These are phyloP conservation scores for Leccinum truebloodii DNA, from an alignment of 768 basidiomycete species.

Conservation along the genomic window DNA sequence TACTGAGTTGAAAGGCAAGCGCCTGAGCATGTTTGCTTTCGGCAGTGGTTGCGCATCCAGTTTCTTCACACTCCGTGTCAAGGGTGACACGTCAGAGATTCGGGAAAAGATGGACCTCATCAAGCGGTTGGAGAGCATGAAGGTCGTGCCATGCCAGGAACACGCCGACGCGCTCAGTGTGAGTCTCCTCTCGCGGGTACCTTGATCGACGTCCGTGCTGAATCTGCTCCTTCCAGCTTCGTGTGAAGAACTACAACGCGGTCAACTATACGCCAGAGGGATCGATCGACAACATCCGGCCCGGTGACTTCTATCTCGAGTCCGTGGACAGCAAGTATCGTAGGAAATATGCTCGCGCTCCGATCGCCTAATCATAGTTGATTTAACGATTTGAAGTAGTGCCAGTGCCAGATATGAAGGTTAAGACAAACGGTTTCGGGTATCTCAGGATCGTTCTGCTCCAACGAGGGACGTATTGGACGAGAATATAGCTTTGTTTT, in stretches of 20 bases:
- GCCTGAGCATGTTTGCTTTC: slow-evolving; percentile 94
- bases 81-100: slow-evolving; percentile 86
- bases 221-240: slow-evolving; percentile 57
- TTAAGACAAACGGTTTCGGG: too few species aligned
- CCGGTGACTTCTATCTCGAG: slow-evolving; percentile 90
- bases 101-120: slow-evolving; percentile 79
- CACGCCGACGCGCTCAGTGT: slow-evolving; percentile 84
- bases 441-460: too few species aligned
- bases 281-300: slow-evolving; percentile 89
- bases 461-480: too few species aligned
- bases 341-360: slow-evolving; percentile 72
- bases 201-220: neutral
- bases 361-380: slow-evolving; percentile 24
- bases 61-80: slow-evolving; percentile 87
- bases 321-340: slow-evolving; percentile 89
- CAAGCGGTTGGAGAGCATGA: slow-evolving; percentile 77
- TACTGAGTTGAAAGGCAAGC: slow-evolving; percentile 72
- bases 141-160: slow-evolving; percentile 88
- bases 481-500: too few species aligned
- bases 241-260: slow-evolving; percentile 96
- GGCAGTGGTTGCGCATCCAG: slow-evolving; percentile 94
- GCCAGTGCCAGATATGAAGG: too few species aligned
- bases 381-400: too few species aligned
- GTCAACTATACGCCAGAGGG: slow-evolving; percentile 83
- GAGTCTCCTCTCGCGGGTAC: slow-evolving; percentile 24